Conservation (phyloP, 2,329 filamentous ascomycete species). For the Emericellopsis atlantica region DNA sequence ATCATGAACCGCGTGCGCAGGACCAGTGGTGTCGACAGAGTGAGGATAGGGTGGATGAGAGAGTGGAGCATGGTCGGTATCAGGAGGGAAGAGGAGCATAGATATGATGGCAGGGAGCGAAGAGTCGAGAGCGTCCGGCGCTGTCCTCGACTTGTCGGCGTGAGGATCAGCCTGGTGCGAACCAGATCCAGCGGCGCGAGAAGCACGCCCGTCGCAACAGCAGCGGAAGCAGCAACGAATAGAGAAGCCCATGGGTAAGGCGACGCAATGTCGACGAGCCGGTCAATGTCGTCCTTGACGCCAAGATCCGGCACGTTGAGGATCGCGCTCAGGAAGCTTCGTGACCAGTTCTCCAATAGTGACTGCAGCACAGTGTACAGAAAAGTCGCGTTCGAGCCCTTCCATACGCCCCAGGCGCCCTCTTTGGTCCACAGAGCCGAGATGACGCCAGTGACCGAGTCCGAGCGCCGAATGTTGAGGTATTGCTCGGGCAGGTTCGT, state of each 20-base stretch:
- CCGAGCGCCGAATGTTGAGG: constrained; percentile 58
- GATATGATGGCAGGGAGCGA: constrained; percentile 63
- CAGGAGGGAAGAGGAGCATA: constrained; percentile 58
- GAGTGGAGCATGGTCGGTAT: constrained; percentile 81
- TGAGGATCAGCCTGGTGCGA: constrained; percentile 78
- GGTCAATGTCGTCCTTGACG: constrained; percentile 63
- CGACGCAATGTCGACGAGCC: constrained; percentile 59
- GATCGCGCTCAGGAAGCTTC: constrained; percentile 79
- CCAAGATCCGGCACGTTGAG: constrained; percentile 81
- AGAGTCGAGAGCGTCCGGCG: constrained; percentile 70
- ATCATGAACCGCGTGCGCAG: constrained; percentile 76
- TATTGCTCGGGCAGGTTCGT: constrained; percentile 36
- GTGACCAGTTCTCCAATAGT: constrained; percentile 82
- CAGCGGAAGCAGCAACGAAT: constrained; percentile 52
- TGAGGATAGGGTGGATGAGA: constrained; percentile 70
- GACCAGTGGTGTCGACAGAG: constrained; percentile 70
- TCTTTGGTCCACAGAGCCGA: constrained; percentile 82
- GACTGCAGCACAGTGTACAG: constrained; percentile 79
- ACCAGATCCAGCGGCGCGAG: constrained; percentile 84
- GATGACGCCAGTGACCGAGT: constrained; percentile 78
- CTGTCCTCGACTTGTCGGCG: constrained; percentile 60
- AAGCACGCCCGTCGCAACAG: constrained; percentile 62
- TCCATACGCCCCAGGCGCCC: constrained; percentile 88
- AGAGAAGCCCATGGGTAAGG: constrained; percentile 75
- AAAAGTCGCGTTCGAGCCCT: constrained; percentile 84